A percentile compares a stretch with the other conserved stretches of the same genome.
phyloP scores from a whole-genome alignment of 2,329 filamentous ascomycete genomes.

The Trichoderma sp. region DNA sequence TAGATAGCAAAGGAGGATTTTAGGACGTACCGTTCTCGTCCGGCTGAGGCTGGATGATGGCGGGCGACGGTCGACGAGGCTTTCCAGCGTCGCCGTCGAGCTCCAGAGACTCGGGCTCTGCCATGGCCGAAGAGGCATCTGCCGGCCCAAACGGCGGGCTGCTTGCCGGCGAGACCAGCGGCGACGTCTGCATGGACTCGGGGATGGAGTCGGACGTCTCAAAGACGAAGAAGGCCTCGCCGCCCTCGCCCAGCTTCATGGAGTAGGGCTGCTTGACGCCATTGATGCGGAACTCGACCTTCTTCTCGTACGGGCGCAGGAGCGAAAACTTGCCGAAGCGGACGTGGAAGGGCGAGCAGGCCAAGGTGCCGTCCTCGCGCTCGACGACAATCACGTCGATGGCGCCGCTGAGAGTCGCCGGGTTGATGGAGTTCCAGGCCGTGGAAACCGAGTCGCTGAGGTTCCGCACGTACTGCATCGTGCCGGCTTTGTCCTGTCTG shows the following conservation, averaged over 20 bases:
- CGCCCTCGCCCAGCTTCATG: conserved; percentile 97
- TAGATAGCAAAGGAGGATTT: not conserved
- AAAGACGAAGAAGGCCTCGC: conserved; percentile 98
- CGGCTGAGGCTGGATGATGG: conserved; percentile 41
- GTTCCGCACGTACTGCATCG: conserved; percentile 97
- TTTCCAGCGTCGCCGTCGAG: conserved; percentile 53
- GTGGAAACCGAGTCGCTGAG: conserved; percentile 95
- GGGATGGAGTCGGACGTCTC: conserved; percentile 91
- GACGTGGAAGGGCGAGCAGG: conserved; percentile 96
- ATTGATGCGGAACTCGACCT: conserved; percentile 98
- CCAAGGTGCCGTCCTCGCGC: conserved; percentile 84
- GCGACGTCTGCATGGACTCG: conserved; percentile 91
- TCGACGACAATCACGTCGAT: conserved; percentile 99
- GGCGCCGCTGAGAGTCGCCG: conserved; percentile 91
- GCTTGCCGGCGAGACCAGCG: conserved; percentile 83
- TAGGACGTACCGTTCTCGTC: conserved; percentile 39
- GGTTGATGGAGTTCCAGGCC: conserved; percentile 99
- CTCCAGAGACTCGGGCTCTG: conserved; percentile 71
- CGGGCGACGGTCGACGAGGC: conserved; percentile 50
- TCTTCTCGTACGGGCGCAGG: conserved; percentile 93
- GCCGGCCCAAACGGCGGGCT: conserved; percentile 69
- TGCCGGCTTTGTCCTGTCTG: conserved; percentile 33
- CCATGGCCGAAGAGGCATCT: conserved; percentile 46
- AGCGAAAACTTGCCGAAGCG: conserved; percentile 98
- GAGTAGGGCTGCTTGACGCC: conserved; percentile 87